phyloP scores from a whole-genome alignment of 306 rosid species.

The Alnus glutinosa region DNA sequence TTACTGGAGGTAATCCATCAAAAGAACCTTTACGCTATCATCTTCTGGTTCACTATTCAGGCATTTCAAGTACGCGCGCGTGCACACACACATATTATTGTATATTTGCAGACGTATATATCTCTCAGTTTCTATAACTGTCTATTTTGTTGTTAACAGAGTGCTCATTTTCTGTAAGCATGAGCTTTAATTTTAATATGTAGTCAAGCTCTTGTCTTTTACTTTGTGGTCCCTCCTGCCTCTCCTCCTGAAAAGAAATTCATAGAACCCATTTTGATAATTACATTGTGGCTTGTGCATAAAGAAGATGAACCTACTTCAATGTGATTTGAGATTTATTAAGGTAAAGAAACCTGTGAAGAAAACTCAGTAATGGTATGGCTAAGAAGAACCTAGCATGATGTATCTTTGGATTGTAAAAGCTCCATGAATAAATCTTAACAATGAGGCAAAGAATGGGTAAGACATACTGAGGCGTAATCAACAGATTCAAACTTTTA shows the following conservation, averaged over 20 bases:
- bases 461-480: neutral
- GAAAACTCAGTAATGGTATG: neutral
- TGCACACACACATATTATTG: neutral
- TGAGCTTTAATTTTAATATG: neutral
- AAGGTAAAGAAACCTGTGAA: neutral
- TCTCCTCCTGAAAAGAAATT: neutral
- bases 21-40: conserved; percentile 19
- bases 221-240: neutral
- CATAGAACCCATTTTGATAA: neutral
- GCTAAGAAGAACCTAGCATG: neutral
- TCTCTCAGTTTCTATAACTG: neutral
- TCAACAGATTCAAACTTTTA: neutral
- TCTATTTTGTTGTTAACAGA: neutral
- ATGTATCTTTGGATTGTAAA: neutral
- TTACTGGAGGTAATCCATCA: conserved; percentile 68
- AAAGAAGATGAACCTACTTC: neutral
- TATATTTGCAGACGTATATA: neutral
- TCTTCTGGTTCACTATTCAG: neutral
- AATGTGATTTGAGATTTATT: neutral
- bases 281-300: neutral
- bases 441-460: neutral
- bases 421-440: neutral
- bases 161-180: neutral
- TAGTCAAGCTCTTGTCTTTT: neutral
- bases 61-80: neutral